Percentiles rank a stretch among this genome's conserved stretches.
Evolutionary conservation across 768 basidiomycete species (phyloP).

Genomic region (Pisolithus sp.): DNA sequence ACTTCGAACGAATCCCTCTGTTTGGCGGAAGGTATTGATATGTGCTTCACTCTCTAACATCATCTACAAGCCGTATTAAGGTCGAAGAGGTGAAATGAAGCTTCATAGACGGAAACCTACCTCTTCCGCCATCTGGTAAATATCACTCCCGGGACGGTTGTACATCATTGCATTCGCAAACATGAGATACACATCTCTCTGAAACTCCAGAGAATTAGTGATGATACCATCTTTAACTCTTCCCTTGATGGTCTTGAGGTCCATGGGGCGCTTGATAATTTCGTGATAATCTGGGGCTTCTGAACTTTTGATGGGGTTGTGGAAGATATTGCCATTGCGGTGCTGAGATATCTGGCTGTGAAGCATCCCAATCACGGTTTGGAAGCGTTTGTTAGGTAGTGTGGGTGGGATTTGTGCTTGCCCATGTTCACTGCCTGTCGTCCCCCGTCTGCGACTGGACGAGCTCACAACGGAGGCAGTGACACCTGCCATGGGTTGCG

Average conservation of each 20-base stretch:
- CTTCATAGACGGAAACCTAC: slow-evolving; percentile 39
- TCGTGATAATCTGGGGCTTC: slow-evolving; percentile 91
- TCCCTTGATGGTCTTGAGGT: slow-evolving; percentile 88
- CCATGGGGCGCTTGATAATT: slow-evolving; percentile 92
- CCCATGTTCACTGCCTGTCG: slow-evolving; percentile 11
- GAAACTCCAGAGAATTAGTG: slow-evolving; percentile 76
- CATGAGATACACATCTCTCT: slow-evolving; percentile 87
- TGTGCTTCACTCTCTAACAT: slow-evolving; percentile 66
- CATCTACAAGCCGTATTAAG: slow-evolving; percentile 42
- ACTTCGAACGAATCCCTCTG: slow-evolving; percentile 59
- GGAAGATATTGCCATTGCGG: slow-evolving; percentile 84
- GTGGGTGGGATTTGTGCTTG: slow-evolving; percentile 17
- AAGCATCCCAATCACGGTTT: slow-evolving; percentile 74
- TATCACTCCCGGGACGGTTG: slow-evolving; percentile 79
- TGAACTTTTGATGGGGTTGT: slow-evolving; percentile 79
- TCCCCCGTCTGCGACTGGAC: slow-evolving; percentile 14
- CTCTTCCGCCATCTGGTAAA: slow-evolving; percentile 88
- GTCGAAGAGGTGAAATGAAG: not conserved
- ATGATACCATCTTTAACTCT: slow-evolving; percentile 81
- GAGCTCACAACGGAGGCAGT: slow-evolving; percentile 5
- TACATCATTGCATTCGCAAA: slow-evolving; percentile 98
- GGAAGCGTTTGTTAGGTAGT: slow-evolving; percentile 60
- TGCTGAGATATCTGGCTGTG: slow-evolving; percentile 80
- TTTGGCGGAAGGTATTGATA: slow-evolving; percentile 67
- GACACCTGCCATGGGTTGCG: not conserved